Conservation (phyloP, 2,329 filamentous ascomycete species). For the Annulohypoxylon truncatum region DNA sequence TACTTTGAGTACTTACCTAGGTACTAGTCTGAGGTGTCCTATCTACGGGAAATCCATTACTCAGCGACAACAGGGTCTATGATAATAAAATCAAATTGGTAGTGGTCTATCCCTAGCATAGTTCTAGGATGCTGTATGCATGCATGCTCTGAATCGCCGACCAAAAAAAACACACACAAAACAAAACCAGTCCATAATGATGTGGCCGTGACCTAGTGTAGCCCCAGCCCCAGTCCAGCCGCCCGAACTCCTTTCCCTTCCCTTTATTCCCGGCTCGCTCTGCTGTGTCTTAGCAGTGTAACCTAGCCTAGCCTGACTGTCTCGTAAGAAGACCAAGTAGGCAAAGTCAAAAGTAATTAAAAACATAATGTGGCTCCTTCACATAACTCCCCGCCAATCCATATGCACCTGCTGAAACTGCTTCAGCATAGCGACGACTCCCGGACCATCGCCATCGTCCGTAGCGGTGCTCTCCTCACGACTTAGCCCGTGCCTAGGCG, state of each 20-base stretch:
- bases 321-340: not conserved
- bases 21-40: not conserved
- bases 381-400: conserved; percentile 58
- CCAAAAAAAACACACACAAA: not conserved
- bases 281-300: not conserved
- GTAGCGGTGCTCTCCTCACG: conserved; percentile 62
- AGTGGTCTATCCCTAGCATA: conserved; percentile 1
- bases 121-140: not conserved
- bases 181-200: not conserved
- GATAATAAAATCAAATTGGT: not conserved
- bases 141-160: not conserved
- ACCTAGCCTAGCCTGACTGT: not conserved
- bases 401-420: conserved; percentile 69
- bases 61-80: not conserved
- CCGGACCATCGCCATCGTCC: conserved; percentile 61
- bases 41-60: not conserved
- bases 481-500: conserved; percentile 62
- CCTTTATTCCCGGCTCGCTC: not conserved
- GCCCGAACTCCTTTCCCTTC: conserved; percentile 4
- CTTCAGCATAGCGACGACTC: conserved; percentile 68
- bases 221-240: not conserved
- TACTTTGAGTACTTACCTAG: not conserved
- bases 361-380: too few species aligned
- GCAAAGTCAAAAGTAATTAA: not conserved
- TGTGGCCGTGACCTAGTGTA: not conserved